Evolutionary conservation across 169 alveolate species (phyloP), one percentile per base, ranked within the genome.

Genomic region (Eimeria necatrix): DNA sequence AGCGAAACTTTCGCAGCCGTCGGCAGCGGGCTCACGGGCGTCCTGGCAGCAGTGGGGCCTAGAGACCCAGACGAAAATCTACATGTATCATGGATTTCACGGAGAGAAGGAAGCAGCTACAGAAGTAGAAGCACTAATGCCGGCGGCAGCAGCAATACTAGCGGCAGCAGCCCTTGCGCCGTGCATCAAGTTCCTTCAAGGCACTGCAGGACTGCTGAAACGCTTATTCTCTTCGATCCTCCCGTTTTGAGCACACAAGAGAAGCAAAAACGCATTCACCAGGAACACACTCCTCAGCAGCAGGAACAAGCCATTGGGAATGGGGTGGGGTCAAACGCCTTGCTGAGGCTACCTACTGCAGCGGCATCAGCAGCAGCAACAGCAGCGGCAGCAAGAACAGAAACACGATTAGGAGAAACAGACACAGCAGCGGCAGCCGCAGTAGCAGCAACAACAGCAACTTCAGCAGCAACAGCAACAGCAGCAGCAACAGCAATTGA

Each of bases 121-220:
- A 64, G 24, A 7, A 20, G 74, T 32, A 64, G 22, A 26, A 64
- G 74, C 22, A 64, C 46, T 32, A 64, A 32, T 18, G 16, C 9
- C 74, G 22, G 74, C 74, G 22, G 74, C 22, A 9, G 74, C 22
- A 64, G 74, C 22, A 64, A 32, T 14, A 64, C 7, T 32, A 64
- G 22, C 74, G 22, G 22, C 74, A 64, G 22, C 83, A 71, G 20
- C 51, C 7, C 16, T 18, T 22, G 83, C 83, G 46, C 46, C 1
- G 52, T 32, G n/a, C 83, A 71, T 24, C 83, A 71, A n/a, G 83
- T 71, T 20, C 83, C 53, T 32, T n/a, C 52, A 32, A 32, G 83
- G 53, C 83, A 48, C 12, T 22, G 51, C 83, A 71, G 51, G 46
- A 32, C 52, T 32, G 52, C 83, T 22, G 83, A 32, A 32, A 32